Evolutionary conservation across 345 rosid genomes (phyloP).

Genomic region (Cardamine chenopodiifolia): DNA sequence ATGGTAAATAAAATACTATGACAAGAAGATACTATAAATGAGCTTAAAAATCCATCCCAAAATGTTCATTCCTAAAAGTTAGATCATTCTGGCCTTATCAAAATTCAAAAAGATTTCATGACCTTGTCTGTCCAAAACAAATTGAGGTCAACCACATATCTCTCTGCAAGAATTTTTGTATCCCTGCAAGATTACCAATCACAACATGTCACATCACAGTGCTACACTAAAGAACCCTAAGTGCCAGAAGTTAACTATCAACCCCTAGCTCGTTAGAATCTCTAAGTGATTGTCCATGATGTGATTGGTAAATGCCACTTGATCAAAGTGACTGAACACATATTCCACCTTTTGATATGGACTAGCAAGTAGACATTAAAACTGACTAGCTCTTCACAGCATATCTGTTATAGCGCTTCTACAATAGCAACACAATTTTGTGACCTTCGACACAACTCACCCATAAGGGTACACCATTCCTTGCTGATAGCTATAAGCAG

Average conservation of each 20-base stretch:
- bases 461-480: slow-evolving; percentile 82
- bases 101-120: slow-evolving; percentile 40
- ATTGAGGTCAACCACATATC: slow-evolving; percentile 63
- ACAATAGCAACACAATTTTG: neutral
- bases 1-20: neutral
- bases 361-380: slow-evolving; percentile 17
- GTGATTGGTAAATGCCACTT: slow-evolving; percentile 49
- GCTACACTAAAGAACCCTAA: slow-evolving; percentile 49
- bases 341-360: slow-evolving; percentile 9
- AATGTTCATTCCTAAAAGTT: neutral
- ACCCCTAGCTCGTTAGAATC: slow-evolving; percentile 40
- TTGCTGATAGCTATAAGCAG: slow-evolving; percentile 72
- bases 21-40: slow-evolving; percentile 9
- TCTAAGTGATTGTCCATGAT: slow-evolving; percentile 40
- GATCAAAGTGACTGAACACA: slow-evolving; percentile 14
- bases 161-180: slow-evolving; percentile 56
- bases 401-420: slow-evolving; percentile 4
- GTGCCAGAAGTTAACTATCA: slow-evolving; percentile 46
- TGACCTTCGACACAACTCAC: slow-evolving; percentile 51
- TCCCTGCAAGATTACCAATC: slow-evolving; percentile 79
- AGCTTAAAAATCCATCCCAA: slow-evolving; percentile 7
- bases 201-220: slow-evolving; percentile 60
- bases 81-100: slow-evolving; percentile 12
- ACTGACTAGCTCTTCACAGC: neutral
- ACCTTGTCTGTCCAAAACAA: slow-evolving; percentile 67